A percentile compares a stretch with the other conserved stretches of the same genome.
These are phyloP conservation scores for Boletus barrowsii DNA, from an alignment of 768 basidiomycete species.

Conservation along the genomic window DNA sequence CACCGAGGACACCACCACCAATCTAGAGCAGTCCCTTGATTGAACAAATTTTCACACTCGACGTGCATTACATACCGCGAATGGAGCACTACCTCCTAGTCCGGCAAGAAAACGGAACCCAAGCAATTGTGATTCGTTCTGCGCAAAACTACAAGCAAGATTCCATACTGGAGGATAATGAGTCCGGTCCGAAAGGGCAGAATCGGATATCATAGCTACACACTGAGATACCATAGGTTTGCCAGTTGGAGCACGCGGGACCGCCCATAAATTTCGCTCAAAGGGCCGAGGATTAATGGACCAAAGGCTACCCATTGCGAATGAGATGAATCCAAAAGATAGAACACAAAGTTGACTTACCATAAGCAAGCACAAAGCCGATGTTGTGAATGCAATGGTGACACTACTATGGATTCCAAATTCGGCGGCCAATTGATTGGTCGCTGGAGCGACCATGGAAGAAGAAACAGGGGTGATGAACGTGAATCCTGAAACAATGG, in stretches of 20 bases:
- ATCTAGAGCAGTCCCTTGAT: constrained; percentile 31
- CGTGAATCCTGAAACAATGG: constrained; percentile 64
- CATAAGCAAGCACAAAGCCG: constrained; percentile 59
- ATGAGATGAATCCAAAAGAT: neutral
- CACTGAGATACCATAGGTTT: constrained; percentile 68
- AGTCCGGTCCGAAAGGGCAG: neutral
- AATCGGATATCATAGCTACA: neutral
- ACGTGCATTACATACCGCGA: constrained; percentile 35
- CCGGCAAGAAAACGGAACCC: constrained; percentile 72
- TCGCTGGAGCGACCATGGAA: constrained; percentile 71
- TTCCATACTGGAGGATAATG: constrained; percentile 49
- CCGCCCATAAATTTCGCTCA: constrained; percentile 72
- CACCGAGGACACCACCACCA: constrained; percentile 66
- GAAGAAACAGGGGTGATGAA: constrained; percentile 71
- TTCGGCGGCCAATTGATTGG: constrained; percentile 43
- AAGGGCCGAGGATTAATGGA: constrained; percentile 49
- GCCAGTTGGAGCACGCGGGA: constrained; percentile 56
- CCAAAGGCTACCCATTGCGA: constrained; percentile 16
- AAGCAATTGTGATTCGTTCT: constrained; percentile 54
- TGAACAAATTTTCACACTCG: neutral
- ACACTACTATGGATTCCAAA: constrained; percentile 53
- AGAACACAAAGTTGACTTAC: constrained; percentile 31
- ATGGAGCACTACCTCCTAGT: constrained; percentile 73
- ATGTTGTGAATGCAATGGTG: constrained; percentile 54
- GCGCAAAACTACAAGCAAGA: constrained; percentile 62